phyloP scores from a whole-genome alignment of 805 yeast genomes.

The Priceomyces melissophilus region DNA sequence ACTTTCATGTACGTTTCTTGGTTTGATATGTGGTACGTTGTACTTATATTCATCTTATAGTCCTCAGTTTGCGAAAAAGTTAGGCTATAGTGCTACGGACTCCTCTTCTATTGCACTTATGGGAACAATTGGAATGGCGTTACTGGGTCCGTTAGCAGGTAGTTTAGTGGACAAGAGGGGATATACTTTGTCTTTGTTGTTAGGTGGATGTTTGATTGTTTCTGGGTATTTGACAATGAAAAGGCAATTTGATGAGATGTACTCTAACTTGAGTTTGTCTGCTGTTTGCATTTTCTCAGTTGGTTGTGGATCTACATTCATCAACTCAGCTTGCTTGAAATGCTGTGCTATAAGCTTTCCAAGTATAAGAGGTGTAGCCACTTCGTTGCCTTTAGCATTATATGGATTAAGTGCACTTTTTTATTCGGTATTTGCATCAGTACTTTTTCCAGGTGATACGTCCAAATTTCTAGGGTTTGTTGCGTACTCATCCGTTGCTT shows the following conservation, averaged over 20 bases:
- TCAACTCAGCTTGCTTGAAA: constrained; percentile 63
- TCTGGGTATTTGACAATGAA: constrained; percentile 57
- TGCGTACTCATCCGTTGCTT: constrained; percentile 38
- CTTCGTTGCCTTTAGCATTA: constrained; percentile 70
- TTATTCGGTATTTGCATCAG: constrained; percentile 53
- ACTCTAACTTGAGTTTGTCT: constrained; percentile 39
- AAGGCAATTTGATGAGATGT: constrained; percentile 42
- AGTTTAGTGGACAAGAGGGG: constrained; percentile 60
- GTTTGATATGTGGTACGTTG: constrained; percentile 67
- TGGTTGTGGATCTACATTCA: constrained; percentile 69
- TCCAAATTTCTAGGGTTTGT: constrained; percentile 49
- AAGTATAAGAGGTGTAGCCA: constrained; percentile 64
- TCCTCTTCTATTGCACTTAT: constrained; percentile 62
- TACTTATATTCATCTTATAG: constrained; percentile 75
- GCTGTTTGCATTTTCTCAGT: constrained; percentile 49
- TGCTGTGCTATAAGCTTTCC: constrained; percentile 74
- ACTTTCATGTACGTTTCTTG: constrained; percentile 36
- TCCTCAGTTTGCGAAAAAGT: constrained; percentile 64
- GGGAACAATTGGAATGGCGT: constrained; percentile 64
- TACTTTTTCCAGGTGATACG: constrained; percentile 57
- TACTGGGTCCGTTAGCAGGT: constrained; percentile 69
- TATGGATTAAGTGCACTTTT: constrained; percentile 74
- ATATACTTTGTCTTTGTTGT: constrained; percentile 47
- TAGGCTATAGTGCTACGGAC: constrained; percentile 58
- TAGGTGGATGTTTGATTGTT: constrained; percentile 49